These are phyloP conservation scores for Saprolegnia diclina DNA, from an alignment of 352 stramenopile species.

Conservation along the genomic window DNA sequence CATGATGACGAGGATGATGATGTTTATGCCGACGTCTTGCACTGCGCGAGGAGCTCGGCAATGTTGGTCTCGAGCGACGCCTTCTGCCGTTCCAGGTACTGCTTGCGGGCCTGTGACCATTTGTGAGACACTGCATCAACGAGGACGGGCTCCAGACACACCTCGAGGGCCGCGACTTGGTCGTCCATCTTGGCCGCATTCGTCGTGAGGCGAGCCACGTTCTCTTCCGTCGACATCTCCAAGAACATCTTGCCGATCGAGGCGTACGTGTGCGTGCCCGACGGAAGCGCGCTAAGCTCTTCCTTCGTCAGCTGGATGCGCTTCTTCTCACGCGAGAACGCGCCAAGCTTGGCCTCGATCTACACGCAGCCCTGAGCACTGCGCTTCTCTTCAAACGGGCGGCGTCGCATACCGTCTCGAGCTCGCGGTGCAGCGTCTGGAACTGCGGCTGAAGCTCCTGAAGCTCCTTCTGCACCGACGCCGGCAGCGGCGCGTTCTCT, in stretches of 20 bases:
- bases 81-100: slow-evolving; percentile 77
- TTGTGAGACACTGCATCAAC: not conserved
- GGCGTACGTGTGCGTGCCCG: slow-evolving; percentile 57
- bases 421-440: slow-evolving; percentile 63
- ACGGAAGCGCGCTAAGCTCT: slow-evolving; percentile 59
- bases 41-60: slow-evolving; percentile 72
- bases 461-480: slow-evolving; percentile 64
- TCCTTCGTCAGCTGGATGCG: slow-evolving; percentile 60
- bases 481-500: slow-evolving; percentile 42
- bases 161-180: slow-evolving; percentile 64
- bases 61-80: slow-evolving; percentile 76
- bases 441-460: slow-evolving; percentile 79
- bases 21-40: slow-evolving; percentile 30
- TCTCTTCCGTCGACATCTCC: slow-evolving; percentile 50
- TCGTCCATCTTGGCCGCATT: slow-evolving; percentile 56
- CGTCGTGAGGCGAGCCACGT: slow-evolving; percentile 46
- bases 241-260: slow-evolving; percentile 85
- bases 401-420: slow-evolving; percentile 40
- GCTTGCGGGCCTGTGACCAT: slow-evolving; percentile 49
- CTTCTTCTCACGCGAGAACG: slow-evolving; percentile 65
- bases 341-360: slow-evolving; percentile 62
- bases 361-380: slow-evolving; percentile 24
- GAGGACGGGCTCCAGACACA: slow-evolving; percentile 27
- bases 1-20: not conserved
- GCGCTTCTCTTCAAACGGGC: not conserved